Base-by-base conservation (phyloP, 352 stramenopile species). In the Phytophthora niederhauseri region DNA sequence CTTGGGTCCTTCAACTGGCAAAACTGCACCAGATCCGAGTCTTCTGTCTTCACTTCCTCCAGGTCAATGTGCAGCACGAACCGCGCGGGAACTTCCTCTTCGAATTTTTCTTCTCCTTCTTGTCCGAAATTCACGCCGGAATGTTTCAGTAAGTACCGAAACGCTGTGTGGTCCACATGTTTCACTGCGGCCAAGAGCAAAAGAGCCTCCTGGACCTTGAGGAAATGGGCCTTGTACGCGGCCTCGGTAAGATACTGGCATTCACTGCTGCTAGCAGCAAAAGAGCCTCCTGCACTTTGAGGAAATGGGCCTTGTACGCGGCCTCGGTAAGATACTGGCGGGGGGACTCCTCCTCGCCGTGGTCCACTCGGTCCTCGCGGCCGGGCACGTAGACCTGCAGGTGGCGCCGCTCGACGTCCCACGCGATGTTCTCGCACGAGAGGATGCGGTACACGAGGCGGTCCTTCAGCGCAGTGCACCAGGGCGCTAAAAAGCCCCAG, bases 31-130 rank as follows among this genome's bases (percentile, higher is more conserved):
- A 48, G 41, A 6, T 22, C 17, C 41, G 17, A 48, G 41, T 22
- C 41, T 48, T 48, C 41, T 11, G 41, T 48, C 41, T 22, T 17
- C 4, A 9, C 41, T 6, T 48, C 4, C 3, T 48, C 41, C 15
- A 48, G 41, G 4, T 48, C 41, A 22, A 48, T 48, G 41, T 48
- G 41, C 41, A 48, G 17, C 15, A 48, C 41, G 6, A 20, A 48
- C 15, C 15, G 41, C 20, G 17, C 41, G 14, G 3, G 1, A 20
- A 48, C 19, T 48, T 48, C 41, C 41, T 48, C 41, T 48, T 48
- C 41, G 41, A 48, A 48, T 48, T 48, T 48, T 48, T 48, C 41
- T 11, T 48, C 41, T 48, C 12, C 41, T 11, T 48, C 41, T n/a
- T 12, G 41, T 3, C 41, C 41, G 15, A 48, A 20, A 48, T 48